These are phyloP conservation scores for Kwoniella sp. DNA, from an alignment of 768 basidiomycete species.

Conservation along the genomic window DNA sequence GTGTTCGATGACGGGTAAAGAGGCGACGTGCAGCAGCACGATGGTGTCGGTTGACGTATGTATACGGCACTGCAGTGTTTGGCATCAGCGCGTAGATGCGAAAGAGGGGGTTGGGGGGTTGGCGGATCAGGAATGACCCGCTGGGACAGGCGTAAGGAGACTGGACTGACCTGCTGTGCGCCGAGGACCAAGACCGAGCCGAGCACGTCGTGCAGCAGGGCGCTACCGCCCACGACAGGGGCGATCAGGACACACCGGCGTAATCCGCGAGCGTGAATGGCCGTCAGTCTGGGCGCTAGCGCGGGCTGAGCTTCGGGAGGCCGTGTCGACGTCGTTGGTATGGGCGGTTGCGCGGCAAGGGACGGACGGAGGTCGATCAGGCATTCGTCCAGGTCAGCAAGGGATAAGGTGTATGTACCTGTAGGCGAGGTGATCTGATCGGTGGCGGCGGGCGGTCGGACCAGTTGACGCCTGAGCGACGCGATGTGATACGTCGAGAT, in stretches of 20 bases:
- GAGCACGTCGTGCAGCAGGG: slow-evolving; percentile 63
- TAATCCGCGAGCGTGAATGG: slow-evolving; percentile 64
- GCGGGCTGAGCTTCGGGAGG: neutral
- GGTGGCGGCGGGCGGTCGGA: neutral
- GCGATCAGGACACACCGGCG: slow-evolving; percentile 63
- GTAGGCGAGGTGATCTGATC: neutral
- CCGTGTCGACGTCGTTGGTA: neutral
- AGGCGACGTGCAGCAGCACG: slow-evolving; percentile 63
- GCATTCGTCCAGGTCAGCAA: slow-evolving; percentile 65
- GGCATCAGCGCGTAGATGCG: neutral
- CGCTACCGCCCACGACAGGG: slow-evolving; percentile 65
- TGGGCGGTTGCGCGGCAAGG: neutral
- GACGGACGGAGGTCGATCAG: slow-evolving; percentile 60
- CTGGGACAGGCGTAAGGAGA: neutral
- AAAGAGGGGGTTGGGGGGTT: neutral
- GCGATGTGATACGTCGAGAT: slow-evolving; percentile 12
- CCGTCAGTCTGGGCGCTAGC: slow-evolving; percentile 43
- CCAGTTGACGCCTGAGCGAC: neutral
- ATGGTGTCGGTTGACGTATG: slow-evolving; percentile 65
- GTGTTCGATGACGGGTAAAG: slow-evolving; percentile 77
- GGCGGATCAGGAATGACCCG: slow-evolving; percentile 3
- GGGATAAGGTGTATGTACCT: slow-evolving; percentile 52
- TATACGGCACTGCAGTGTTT: slow-evolving; percentile 69
- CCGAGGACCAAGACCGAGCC: slow-evolving; percentile 65
- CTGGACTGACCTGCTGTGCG: slow-evolving; percentile 67